Evolutionary conservation across 108 stramenopile species (phyloP), one percentile per base, ranked within the genome.

Genomic region (Skeletonema costatum): DNA sequence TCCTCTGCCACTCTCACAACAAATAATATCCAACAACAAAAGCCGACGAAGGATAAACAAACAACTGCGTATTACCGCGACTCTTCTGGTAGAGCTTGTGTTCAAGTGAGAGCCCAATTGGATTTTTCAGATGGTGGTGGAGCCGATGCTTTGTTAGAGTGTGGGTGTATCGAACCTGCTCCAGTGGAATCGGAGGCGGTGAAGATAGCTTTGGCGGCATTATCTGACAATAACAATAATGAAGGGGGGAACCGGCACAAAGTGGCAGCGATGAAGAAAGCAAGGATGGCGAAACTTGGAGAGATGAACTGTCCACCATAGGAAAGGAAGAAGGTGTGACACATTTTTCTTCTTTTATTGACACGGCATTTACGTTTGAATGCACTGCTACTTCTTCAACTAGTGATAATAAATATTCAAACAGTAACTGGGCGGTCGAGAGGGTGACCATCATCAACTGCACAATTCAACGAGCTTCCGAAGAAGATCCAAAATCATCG

Each of bases 1-100:
- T 17, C 66, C 67, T 62, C 75, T 19, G 67, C 75, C 67, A 50
- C 59, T 7, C 75, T 76, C 66, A 16, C 66, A 62, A 68, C 46
- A 25, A 56, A 56, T 30, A 38, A 44, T 31, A 53, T 42, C 5
- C 6, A 64, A 1, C 12, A 36, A 61, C 31, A 39, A 32, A 31
- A 29, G 25, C 16, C 42, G 5, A 9, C n/a, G 0, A 46, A 29
- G 2, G 42, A 59, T 32, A 48, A 76, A 33, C 62, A 68, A 61
- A 46, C 60, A 17, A 50, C 62, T 2, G 79, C 79, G 4, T 80
- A 70, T 41, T 80, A 80, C 53, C 79, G 79, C 29, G 79, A 80
- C 48, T 80, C 79, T 17, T 80, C 79, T 53, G 79, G 79, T 35
- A 44, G 79, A 64, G 79, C 79, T 14, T 62, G 72, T 41, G 73